A percentile compares a stretch with the other conserved stretches of the same genome.
Conservation (phyloP, 2,329 filamentous ascomycete genomes). For the Canariomyces notabilis region DNA sequence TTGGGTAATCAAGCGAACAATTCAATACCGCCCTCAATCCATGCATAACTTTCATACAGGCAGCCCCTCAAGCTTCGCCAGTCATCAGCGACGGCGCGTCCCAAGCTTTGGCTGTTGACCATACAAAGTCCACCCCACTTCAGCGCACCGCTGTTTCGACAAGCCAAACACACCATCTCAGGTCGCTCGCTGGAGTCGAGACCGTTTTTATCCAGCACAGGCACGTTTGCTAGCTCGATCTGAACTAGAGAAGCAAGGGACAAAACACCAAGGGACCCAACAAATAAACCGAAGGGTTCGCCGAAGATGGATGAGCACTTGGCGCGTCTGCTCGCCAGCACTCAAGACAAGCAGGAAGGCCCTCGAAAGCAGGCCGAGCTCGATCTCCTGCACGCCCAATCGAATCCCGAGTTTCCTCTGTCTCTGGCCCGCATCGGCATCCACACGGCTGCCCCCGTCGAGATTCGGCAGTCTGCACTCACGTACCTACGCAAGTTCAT, state of each 20-base stretch:
- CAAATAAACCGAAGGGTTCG: neutral
- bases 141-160: neutral
- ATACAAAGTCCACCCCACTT: conserved; percentile 2
- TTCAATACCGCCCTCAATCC: too few relatives aligned
- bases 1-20: too few relatives aligned
- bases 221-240: neutral
- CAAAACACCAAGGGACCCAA: neutral
- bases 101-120: neutral
- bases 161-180: neutral
- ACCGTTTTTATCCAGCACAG: neutral
- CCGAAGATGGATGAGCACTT: conserved; percentile 84
- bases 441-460: conserved; percentile 65
- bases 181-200: neutral
- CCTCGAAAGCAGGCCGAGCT: conserved; percentile 83
- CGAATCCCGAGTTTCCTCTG: conserved; percentile 67
- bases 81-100: conserved; percentile 8
- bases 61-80: neutral
- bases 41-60: neutral
- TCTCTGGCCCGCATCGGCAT: conserved; percentile 76
- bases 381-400: conserved; percentile 67
- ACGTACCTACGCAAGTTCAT: conserved; percentile 78
- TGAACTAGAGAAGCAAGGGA: neutral
- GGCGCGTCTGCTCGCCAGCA: conserved; percentile 79
- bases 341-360: conserved; percentile 69
- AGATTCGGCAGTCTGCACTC: conserved; percentile 78